Conservation (phyloP, 257 asterid species). For the Scutellaria baicalensis region DNA sequence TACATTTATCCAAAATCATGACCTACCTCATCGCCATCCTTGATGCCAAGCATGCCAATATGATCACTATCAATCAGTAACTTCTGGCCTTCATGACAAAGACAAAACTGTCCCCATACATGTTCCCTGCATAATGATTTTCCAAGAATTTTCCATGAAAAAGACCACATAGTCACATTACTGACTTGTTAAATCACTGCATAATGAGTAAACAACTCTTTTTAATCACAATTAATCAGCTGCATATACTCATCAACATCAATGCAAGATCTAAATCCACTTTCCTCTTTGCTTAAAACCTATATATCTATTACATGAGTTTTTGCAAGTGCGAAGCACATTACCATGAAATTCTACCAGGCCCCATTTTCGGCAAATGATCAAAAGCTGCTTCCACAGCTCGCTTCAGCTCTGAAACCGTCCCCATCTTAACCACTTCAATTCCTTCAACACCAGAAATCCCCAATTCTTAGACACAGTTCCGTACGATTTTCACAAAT, state of each 20-base stretch:
- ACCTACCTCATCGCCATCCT: slow-evolving; percentile 84
- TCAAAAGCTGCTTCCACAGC: slow-evolving; percentile 73
- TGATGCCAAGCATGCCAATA: slow-evolving; percentile 49
- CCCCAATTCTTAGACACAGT: neutral
- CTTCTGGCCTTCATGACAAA: slow-evolving; percentile 56
- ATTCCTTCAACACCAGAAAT: slow-evolving; percentile 33
- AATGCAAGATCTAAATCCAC: neutral
- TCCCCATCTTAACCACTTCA: slow-evolving; percentile 57
- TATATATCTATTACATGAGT: neutral
- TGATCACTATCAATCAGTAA: slow-evolving; percentile 46
- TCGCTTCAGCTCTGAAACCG: slow-evolving; percentile 61
- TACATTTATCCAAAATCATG: neutral
- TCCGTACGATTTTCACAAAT: neutral
- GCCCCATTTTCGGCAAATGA: slow-evolving; percentile 63
- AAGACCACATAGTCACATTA: neutral
- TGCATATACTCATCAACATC: neutral
- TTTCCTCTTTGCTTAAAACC: neutral
- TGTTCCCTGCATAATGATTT: slow-evolving; percentile 47
- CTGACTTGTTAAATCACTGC: neutral
- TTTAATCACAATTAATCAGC: neutral
- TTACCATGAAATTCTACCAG: slow-evolving; percentile 78
- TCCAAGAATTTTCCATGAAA: neutral
- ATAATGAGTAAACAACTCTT: neutral
- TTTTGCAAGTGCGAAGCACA: neutral
- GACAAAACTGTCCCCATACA: slow-evolving; percentile 88